Percentiles rank a stretch among this genome's conserved stretches.
Conservation (phyloP, 2,329 filamentous ascomycete genomes). For the Leptographium lundbergii region DNA sequence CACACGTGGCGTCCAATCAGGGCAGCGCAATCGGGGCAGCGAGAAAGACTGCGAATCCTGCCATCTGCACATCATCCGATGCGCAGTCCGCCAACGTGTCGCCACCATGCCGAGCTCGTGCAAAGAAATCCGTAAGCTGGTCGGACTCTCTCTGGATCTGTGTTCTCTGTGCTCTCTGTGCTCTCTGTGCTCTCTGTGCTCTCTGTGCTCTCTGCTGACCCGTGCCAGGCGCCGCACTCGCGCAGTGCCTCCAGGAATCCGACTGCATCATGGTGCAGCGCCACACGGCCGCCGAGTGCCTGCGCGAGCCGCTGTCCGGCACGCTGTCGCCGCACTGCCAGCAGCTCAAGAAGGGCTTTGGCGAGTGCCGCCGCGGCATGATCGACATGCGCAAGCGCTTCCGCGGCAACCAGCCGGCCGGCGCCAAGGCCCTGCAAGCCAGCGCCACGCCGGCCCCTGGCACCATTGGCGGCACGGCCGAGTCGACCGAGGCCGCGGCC, state of each 20-base stretch:
- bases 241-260: constrained; percentile 87
- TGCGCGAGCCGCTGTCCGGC: constrained; percentile 68
- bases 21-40: background rate
- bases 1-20: background rate
- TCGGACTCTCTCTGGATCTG: no score
- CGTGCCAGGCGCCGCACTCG: constrained; percentile 68
- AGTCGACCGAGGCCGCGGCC: background rate
- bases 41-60: no score
- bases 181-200: no score
- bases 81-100: background rate
- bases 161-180: no score
- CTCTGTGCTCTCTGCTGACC: background rate
- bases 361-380: constrained; percentile 90
- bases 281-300: constrained; percentile 75
- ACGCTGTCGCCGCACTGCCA: constrained; percentile 79
- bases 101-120: constrained; percentile 72
- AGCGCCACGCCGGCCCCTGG: constrained; percentile 34
- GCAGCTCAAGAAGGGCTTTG: constrained; percentile 84
- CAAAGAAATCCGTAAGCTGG: constrained; percentile 45
- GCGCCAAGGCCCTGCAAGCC: constrained; percentile 37
- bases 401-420: constrained; percentile 80
- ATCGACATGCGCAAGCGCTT: constrained; percentile 99
- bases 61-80: background rate
- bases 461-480: constrained; percentile 29
- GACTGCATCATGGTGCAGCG: constrained; percentile 93